These are phyloP conservation scores for Mucor lusitanicus DNA, from an alignment of 371 early-diverging fungal genomes.

Conservation along the genomic window DNA sequence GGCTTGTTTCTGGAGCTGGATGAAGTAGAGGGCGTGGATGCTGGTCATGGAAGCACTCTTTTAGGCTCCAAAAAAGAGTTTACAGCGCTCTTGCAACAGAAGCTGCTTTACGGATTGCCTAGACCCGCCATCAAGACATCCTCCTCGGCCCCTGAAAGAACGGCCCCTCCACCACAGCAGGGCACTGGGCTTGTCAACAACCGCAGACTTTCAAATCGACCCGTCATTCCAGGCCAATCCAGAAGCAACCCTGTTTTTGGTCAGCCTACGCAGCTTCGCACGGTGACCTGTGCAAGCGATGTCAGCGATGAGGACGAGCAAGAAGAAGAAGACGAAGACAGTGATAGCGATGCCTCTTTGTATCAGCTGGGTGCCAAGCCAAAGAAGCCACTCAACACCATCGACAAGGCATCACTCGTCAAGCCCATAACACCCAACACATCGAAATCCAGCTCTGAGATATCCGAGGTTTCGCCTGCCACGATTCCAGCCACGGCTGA, in stretches of 20 bases:
- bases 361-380: constrained; percentile 6
- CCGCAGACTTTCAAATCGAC: not conserved
- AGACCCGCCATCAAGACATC: not conserved
- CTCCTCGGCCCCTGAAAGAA: not conserved
- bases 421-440: constrained; percentile 17
- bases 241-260: not conserved
- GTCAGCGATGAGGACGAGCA: constrained; percentile 35
- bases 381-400: not conserved
- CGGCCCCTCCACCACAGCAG: not conserved
- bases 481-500: not conserved
- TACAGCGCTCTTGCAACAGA: constrained; percentile 25
- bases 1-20: constrained; percentile 39
- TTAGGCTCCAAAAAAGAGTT: constrained; percentile 33
- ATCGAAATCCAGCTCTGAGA: constrained; percentile 20
- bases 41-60: constrained; percentile 13
- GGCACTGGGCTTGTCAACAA: not conserved
- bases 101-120: constrained; percentile 10
- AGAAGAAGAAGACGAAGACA: constrained; percentile 32
- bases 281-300: constrained; percentile 43
- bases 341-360: constrained; percentile 14
- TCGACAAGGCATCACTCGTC: not conserved
- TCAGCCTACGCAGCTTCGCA: constrained; percentile 20
- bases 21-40: constrained; percentile 30
- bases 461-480: constrained; percentile 21
- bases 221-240: not conserved